Conservation (phyloP, 202 grass and related monocot species). For the Panicum hallii region DNA sequence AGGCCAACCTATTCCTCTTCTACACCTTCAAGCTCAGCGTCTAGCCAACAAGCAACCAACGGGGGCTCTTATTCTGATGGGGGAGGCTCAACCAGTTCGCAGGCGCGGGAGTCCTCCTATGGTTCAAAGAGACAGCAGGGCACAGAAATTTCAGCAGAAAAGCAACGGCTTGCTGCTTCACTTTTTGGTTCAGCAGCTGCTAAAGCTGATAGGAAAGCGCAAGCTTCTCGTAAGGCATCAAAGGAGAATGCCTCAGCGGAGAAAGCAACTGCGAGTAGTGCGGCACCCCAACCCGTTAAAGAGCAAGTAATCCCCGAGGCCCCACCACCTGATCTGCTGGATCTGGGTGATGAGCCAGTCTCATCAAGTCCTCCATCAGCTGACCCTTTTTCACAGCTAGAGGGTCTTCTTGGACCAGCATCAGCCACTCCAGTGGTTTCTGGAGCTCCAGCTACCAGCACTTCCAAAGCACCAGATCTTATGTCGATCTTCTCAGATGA, state of each 20-base stretch:
- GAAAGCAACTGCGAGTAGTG: conserved; percentile 41
- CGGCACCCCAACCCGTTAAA: conserved; percentile 56
- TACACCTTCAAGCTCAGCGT: conserved; percentile 63
- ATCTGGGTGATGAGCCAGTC: conserved; percentile 73
- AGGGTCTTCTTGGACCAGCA: conserved; percentile 75
- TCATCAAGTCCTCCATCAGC: conserved; percentile 47
- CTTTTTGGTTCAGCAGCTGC: conserved; percentile 76
- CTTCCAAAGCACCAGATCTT: conserved; percentile 65
- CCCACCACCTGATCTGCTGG: conserved; percentile 89
- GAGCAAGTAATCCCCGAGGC: conserved; percentile 63
- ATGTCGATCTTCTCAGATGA: conserved; percentile 73
- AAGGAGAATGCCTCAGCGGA: conserved; percentile 59
- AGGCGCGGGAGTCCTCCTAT: conserved; percentile 53
- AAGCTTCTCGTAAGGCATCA: conserved; percentile 52
- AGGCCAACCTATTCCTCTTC: conserved; percentile 81
- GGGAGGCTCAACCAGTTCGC: conserved; percentile 53
- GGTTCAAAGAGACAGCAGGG: conserved; percentile 69
- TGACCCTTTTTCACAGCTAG: conserved; percentile 88
- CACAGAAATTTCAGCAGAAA: conserved; percentile 85
- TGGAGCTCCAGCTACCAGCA: conserved; percentile 41
- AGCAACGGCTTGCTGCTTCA: conserved; percentile 89
- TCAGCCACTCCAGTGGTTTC: conserved; percentile 41
- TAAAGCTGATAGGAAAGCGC: conserved; percentile 67
- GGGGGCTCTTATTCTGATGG: conserved; percentile 59
- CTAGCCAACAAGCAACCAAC: conserved; percentile 71